Evolutionary conservation across 352 stramenopile species (phyloP).

Genomic region (Halophytophthora batemanensis): DNA sequence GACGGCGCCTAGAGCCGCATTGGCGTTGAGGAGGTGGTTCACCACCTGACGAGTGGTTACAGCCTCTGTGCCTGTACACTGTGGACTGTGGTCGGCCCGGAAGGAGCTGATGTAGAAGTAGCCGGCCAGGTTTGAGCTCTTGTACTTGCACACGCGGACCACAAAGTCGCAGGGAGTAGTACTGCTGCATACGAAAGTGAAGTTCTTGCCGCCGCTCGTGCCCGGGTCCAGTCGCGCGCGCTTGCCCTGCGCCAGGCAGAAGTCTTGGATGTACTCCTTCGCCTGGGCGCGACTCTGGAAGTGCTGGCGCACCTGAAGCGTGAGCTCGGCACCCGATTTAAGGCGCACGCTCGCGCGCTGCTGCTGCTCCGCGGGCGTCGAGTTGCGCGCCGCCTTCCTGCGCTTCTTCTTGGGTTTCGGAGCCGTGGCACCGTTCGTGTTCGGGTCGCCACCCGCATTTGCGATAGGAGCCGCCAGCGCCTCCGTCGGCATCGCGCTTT

Average conservation of each 20-base stretch:
- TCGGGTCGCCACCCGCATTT: not conserved
- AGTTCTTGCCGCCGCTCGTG: slow-evolving; percentile 49
- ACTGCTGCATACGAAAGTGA: slow-evolving; percentile 45
- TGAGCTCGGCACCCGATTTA: slow-evolving; percentile 28
- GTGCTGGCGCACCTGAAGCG: slow-evolving; percentile 31
- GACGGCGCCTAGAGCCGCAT: slow-evolving; percentile 25
- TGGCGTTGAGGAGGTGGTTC: slow-evolving; percentile 25
- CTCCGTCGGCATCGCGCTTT: not conserved
- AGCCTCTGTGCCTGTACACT: slow-evolving; percentile 33
- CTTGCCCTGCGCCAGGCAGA: slow-evolving; percentile 47
- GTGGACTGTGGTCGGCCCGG: slow-evolving; percentile 22
- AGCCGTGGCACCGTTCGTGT: not conserved
- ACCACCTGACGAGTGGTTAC: slow-evolving; percentile 44
- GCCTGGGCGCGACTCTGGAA: slow-evolving; percentile 29
- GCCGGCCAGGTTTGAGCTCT: slow-evolving; percentile 17
- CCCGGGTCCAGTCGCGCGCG: slow-evolving; percentile 32
- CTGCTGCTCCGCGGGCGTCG: slow-evolving; percentile 7
- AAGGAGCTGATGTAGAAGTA: slow-evolving; percentile 43
- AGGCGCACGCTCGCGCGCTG: slow-evolving; percentile 24
- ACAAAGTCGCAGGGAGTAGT: slow-evolving; percentile 38
- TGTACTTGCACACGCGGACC: slow-evolving; percentile 35
- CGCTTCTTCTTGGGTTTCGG: slow-evolving; percentile 21
- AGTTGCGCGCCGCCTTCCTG: slow-evolving; percentile 5
- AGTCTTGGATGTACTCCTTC: slow-evolving; percentile 48
- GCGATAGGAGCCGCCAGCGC: not conserved